Evolutionary conservation across 257 asterid genomes (phyloP).

Genomic region (Haberlea rhodopensis): DNA sequence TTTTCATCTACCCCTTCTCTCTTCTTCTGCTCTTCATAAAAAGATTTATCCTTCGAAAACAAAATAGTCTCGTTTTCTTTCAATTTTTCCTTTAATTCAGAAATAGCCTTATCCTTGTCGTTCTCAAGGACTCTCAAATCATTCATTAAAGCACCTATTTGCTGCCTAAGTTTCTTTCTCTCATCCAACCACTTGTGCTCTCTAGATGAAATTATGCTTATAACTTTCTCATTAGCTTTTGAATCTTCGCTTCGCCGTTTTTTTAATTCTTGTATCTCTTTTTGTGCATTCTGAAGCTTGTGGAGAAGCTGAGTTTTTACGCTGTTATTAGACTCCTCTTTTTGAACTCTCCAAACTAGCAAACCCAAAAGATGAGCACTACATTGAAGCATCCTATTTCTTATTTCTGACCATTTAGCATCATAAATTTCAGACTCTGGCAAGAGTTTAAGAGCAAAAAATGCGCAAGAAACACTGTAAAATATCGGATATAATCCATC

Average conservation of each 20-base stretch:
- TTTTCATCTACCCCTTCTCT: constrained; percentile 53
- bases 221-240: constrained; percentile 83
- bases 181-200: constrained; percentile 82
- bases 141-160: constrained; percentile 62
- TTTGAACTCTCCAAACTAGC: constrained; percentile 61
- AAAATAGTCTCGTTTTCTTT: constrained; percentile 40
- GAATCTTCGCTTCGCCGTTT: constrained; percentile 75
- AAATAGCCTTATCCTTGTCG: constrained; percentile 40
- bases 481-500: constrained; percentile 58
- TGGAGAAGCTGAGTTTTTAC: constrained; percentile 36
- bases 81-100: constrained; percentile 52
- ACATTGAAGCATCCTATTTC: constrained; percentile 56
- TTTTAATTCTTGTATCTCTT: constrained; percentile 53
- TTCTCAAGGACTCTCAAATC: constrained; percentile 49
- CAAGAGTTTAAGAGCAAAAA: constrained; percentile 53
- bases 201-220: constrained; percentile 70
- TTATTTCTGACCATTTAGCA: constrained; percentile 54
- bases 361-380: constrained; percentile 77
- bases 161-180: constrained; percentile 65
- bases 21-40: constrained; percentile 47
- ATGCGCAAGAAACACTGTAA: constrained; percentile 78
- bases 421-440: constrained; percentile 50
- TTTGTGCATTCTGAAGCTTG: constrained; percentile 52
- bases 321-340: constrained; percentile 27
- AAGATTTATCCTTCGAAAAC: constrained; percentile 50